Percentiles rank a stretch among this genome's conserved stretches.
phyloP scores from a whole-genome alignment of 208 protist genomes.

The Tetramitus jugosus region DNA sequence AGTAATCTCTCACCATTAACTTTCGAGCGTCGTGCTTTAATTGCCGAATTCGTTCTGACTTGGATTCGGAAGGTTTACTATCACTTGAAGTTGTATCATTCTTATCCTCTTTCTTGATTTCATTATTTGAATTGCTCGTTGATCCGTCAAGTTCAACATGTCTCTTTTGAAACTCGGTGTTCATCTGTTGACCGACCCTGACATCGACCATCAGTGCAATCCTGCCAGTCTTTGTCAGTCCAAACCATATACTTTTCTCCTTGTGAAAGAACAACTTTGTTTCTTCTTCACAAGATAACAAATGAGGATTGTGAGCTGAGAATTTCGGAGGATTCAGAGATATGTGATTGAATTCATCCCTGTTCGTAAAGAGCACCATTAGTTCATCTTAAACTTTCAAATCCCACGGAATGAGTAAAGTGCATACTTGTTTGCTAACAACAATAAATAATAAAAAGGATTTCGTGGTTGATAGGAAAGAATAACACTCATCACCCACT shows the following conservation, averaged over 20 bases:
- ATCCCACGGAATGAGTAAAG: too few species aligned
- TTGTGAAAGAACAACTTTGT: not conserved
- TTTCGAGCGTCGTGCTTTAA: not conserved
- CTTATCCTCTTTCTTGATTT: not conserved
- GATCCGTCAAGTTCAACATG: not conserved
- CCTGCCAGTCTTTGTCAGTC: not conserved
- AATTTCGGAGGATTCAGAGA: not conserved
- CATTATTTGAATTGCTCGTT: not conserved
- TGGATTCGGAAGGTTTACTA: not conserved
- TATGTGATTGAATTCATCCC: not conserved
- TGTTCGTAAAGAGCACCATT: not conserved
- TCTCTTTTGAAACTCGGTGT: not conserved
- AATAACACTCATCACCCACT: too few species aligned
- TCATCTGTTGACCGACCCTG: not conserved
- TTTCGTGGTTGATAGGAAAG: constrained; percentile 16
- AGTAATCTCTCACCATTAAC: constrained; percentile 4
- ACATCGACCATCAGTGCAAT: not conserved
- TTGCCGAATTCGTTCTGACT: not conserved
- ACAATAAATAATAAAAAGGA: not conserved
- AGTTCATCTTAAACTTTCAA: too few species aligned
- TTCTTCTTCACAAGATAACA: not conserved
- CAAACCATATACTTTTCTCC: not conserved
- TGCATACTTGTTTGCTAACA: not conserved
- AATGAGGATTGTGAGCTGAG: too few species aligned
- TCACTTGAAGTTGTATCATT: not conserved